Base-by-base conservation (phyloP, 2,329 filamentous ascomycete genomes). In the Thelonectria blattea region DNA sequence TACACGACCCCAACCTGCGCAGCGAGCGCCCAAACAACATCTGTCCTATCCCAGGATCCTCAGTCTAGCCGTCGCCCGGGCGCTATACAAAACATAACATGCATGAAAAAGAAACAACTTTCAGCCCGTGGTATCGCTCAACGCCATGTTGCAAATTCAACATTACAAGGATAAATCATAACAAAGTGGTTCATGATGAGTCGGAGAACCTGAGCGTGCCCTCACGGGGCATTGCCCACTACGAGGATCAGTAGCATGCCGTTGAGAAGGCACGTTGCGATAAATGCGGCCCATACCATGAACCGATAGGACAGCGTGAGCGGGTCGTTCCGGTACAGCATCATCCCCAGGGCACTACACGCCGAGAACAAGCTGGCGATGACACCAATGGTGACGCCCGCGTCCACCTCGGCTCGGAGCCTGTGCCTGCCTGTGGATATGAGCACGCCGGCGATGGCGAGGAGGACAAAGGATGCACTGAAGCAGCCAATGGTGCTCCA, bases 331-430 rank as follows among this genome's bases (percentile, higher is more conserved):
- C 86, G 80, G 52, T 83, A 83, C 12, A 88, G 72, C 64, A 85
- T 82, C 72, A 84, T 81, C 34, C 83, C 85, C 7, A 91, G 79
- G 1, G 83, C 89, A 12, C 83, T 78, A 48, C 87, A 85, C 0
- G 85, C 86, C 68, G 87, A 87, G 61, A 87, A 81, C 42, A 93
- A 73, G 64, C 88, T 91, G 30, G 85, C 80, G 32, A 91, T 81
- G 15, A 90, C 87, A 10, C 90, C 91, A 42, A 91, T 80, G 1
- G 91, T 81, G 2, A 91, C 89, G 9, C 88, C 91, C 0, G 85
- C 85, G 68, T 93, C 90, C 3, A 94, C 91, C 73, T 91, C 87
- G n/a, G 87, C 81, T 5, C 84, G 81, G 65, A 89, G 81, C 72
- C 85, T 89, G 71, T 87, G 88, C 48, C 85, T 82, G 9, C 90